These are phyloP conservation scores for Aechmea fasciata DNA, from an alignment of 176 grass and related monocot genomes.

Conservation along the genomic window DNA sequence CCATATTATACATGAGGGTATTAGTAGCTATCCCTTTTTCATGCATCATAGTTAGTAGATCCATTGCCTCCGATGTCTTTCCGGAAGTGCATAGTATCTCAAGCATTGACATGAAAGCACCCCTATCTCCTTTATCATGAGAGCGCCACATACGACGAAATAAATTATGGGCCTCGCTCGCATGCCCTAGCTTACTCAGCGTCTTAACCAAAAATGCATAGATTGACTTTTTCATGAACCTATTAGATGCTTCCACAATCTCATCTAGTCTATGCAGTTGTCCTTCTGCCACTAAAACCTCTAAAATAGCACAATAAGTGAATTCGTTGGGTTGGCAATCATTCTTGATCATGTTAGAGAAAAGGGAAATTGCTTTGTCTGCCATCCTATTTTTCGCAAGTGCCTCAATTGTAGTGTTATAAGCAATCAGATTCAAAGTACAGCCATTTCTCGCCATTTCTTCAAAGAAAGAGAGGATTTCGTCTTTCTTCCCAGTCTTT, in stretches of 20 bases:
- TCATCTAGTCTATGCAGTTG: slow-evolving; percentile 65
- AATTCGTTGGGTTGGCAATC: slow-evolving; percentile 67
- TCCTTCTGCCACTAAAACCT: slow-evolving; percentile 55
- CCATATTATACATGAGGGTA: slow-evolving; percentile 80
- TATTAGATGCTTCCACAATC: slow-evolving; percentile 52
- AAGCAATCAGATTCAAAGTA: slow-evolving; percentile 56
- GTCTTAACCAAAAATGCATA: slow-evolving; percentile 78
- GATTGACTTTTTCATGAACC: slow-evolving; percentile 44
- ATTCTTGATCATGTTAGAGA: slow-evolving; percentile 80
- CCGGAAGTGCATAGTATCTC: slow-evolving; percentile 73
- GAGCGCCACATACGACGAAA: slow-evolving; percentile 90
- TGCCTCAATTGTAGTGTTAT: slow-evolving; percentile 85
- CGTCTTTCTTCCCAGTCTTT: slow-evolving; percentile 45
- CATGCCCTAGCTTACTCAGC: slow-evolving; percentile 76
- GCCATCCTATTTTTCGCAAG: slow-evolving; percentile 84
- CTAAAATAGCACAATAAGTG: slow-evolving; percentile 60
- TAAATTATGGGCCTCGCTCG: slow-evolving; percentile 70
- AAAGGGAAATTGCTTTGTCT: slow-evolving; percentile 64
- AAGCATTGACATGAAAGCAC: slow-evolving; percentile 84
- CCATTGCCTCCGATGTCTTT: slow-evolving; percentile 81
- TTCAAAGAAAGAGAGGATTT: slow-evolving; percentile 60
- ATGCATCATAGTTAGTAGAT: slow-evolving; percentile 73
- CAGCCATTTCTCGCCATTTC: slow-evolving; percentile 77
- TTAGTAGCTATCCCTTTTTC: slow-evolving; percentile 71
- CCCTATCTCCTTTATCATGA: slow-evolving; percentile 54